These are phyloP conservation scores for Colletotrichum cereale DNA, from an alignment of 2,329 filamentous ascomycete genomes.

Conservation along the genomic window DNA sequence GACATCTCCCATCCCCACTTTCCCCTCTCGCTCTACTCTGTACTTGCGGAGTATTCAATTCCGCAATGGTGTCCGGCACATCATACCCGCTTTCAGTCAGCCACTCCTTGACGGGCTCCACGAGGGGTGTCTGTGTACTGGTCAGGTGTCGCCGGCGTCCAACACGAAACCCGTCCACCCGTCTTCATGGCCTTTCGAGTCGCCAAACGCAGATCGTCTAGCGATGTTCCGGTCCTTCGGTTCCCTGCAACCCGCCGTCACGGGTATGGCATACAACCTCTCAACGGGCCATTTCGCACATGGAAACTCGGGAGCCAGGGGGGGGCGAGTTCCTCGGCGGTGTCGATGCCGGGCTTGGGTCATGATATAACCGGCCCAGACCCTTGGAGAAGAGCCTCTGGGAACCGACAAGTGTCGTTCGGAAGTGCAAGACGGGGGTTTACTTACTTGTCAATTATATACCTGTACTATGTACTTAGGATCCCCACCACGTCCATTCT, in stretches of 20 bases:
- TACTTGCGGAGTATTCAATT: too few species aligned
- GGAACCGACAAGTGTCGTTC: not conserved
- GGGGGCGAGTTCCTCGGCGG: conserved; percentile 40
- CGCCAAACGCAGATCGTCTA: too few species aligned
- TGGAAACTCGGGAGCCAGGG: conserved; percentile 33
- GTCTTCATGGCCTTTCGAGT: not conserved
- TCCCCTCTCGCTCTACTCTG: not conserved
- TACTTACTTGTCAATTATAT: conserved; percentile 43
- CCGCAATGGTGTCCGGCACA: not conserved
- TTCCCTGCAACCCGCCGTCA: not conserved
- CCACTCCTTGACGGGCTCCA: conserved; percentile 20
- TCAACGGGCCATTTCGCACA: fast-evolving
- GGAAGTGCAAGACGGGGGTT: not conserved
- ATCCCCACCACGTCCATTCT: conserved; percentile 46
- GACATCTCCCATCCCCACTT: not conserved
- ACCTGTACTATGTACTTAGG: too few species aligned
- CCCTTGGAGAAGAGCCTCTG: conserved; percentile 41
- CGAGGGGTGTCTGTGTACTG: conserved; percentile 19
- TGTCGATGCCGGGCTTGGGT: conserved; percentile 38
- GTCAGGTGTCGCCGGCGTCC: conserved; percentile 10
- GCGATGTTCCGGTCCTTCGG: not conserved
- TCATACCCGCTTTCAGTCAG: conserved; percentile 20
- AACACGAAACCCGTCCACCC: conserved; percentile 19
- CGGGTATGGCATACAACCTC: not conserved
- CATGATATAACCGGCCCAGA: conserved; percentile 43